Conservation (phyloP, 2,329 filamentous ascomycete genomes). For the Onygena corvina region DNA sequence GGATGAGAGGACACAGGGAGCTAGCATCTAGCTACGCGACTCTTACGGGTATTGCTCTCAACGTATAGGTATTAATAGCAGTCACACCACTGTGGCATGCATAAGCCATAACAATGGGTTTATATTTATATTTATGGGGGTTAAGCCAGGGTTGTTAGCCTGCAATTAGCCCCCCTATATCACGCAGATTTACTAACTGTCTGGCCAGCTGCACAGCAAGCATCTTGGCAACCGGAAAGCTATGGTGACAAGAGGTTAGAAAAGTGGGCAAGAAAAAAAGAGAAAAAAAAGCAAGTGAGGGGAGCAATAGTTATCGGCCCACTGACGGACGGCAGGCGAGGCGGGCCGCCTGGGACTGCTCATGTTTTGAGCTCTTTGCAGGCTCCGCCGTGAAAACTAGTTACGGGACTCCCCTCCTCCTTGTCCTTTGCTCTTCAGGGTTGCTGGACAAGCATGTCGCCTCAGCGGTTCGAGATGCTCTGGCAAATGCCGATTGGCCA, state of each 20-base stretch:
- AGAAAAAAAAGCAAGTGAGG: neutral
- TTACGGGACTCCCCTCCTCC: too few species aligned
- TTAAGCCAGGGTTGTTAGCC: constrained; percentile 1
- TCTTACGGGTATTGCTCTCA: neutral
- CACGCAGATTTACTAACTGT: constrained; percentile 1
- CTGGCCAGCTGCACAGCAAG: neutral
- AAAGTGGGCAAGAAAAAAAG: neutral
- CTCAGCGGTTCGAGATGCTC: neutral
- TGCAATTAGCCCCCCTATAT: constrained; percentile 7
- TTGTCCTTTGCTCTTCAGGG: neutral
- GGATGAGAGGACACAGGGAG: too few species aligned
- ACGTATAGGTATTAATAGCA: neutral
- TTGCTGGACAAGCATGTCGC: neutral
- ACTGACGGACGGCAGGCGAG: neutral
- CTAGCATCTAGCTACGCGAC: too few species aligned
- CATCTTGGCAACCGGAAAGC: neutral
- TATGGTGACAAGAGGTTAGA: neutral
- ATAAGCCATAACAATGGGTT: neutral
- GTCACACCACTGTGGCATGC: neutral
- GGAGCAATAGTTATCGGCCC: neutral
- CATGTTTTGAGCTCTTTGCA: neutral
- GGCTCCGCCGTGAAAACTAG: too few species aligned
- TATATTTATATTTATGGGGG: too few species aligned
- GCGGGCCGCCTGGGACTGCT: neutral
- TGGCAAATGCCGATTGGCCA: neutral